These are phyloP conservation scores for Sporothrix schenckii DNA, from an alignment of 2,329 filamentous ascomycete genomes.

Conservation along the genomic window DNA sequence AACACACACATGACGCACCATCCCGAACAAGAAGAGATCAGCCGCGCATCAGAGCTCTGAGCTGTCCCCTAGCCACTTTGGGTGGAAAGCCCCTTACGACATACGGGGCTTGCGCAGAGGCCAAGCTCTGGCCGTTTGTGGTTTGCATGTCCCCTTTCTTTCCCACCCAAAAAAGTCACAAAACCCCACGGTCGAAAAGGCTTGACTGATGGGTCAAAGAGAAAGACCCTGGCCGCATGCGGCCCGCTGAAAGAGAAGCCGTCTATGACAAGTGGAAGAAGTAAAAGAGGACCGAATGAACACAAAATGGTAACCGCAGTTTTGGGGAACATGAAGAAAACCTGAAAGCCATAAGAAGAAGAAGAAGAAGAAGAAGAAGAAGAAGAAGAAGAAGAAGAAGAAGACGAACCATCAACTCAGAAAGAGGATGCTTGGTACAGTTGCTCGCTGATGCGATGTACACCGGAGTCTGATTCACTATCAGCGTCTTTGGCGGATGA, in stretches of 20 bases:
- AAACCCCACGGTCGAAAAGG: neutral
- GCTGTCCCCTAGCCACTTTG: neutral
- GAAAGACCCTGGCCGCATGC: neutral
- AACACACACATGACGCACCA: slow-evolving; percentile 1
- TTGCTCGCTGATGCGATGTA: no score
- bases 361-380: neutral
- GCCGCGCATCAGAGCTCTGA: neutral
- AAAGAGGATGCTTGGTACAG: neutral
- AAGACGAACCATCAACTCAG: neutral
- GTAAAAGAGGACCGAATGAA: neutral
- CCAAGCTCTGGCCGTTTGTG: no score
- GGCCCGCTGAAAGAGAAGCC: slow-evolving; percentile 9
- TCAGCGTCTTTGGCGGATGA: neutral
- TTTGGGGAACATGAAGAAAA: neutral
- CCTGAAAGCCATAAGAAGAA: neutral
- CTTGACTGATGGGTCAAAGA: neutral
- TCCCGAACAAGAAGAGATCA: slow-evolving; percentile 22
- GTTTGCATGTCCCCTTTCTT: neutral
- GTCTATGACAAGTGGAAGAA: slow-evolving; percentile 8
- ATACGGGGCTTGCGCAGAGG: neutral
- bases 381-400: neutral
- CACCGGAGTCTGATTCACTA: neutral
- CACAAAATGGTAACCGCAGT: neutral
- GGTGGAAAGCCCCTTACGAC: slow-evolving; percentile 14
- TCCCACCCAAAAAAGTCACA: neutral